Percentiles rank a stretch among this genome's conserved stretches.
phyloP scores from a whole-genome alignment of 2,329 filamentous ascomycete genomes.

The Sporothrix mexicana region DNA sequence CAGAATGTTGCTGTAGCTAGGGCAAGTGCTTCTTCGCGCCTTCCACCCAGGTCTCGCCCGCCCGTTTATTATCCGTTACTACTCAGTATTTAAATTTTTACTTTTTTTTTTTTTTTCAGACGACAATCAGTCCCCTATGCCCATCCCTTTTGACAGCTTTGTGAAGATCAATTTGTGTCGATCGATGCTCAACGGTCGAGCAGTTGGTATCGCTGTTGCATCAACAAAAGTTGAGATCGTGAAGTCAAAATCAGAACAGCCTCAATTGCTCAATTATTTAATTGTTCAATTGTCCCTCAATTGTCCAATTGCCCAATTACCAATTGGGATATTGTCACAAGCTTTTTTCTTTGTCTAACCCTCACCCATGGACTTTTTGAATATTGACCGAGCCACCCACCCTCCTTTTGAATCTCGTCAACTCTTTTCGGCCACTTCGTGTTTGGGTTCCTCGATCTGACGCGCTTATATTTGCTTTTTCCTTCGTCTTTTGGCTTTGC shows the following conservation, averaged over 20 bases:
- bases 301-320: no score
- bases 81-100: neutral
- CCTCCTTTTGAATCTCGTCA: neutral
- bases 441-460: neutral
- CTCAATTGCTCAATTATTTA: neutral
- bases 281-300: neutral
- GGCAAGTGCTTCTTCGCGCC: neutral
- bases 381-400: neutral
- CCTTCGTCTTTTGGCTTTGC: neutral
- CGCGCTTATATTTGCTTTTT: slow-evolving; percentile 8
- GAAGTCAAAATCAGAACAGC: neutral
- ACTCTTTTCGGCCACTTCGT: neutral
- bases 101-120: neutral
- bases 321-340: neutral
- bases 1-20: no score
- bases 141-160: neutral
- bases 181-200: neutral
- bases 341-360: slow-evolving; percentile 10
- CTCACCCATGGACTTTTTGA: neutral
- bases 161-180: neutral
- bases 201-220: neutral
- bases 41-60: neutral
- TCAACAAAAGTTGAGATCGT: neutral
- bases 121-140: neutral
- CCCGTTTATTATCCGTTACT: neutral